Evolutionary conservation across 2,329 filamentous ascomycete genomes (phyloP).

Genomic region (Davidsoniella neocaledoniae): DNA sequence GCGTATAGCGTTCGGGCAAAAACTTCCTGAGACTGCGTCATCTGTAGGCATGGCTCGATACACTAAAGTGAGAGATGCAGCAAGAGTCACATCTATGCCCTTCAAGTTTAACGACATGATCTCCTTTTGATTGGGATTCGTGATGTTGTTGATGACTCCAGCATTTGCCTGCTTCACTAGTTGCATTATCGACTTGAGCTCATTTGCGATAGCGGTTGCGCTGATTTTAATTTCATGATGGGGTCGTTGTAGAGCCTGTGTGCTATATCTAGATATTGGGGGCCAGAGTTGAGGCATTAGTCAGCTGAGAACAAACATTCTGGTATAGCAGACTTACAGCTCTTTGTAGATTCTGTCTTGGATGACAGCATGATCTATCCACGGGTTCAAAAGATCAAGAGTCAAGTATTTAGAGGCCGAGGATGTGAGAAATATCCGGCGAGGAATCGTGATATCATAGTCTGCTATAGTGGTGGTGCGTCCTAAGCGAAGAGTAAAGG

Average conservation of each 20-base stretch:
- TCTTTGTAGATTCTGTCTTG: slow-evolving; percentile 43
- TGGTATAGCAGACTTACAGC: slow-evolving; percentile 17
- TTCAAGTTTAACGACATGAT: slow-evolving; percentile 28
- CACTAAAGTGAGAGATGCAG: slow-evolving; percentile 32
- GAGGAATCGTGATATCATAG: slow-evolving; percentile 38
- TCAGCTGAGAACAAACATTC: not conserved
- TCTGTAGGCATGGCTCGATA: slow-evolving; percentile 34
- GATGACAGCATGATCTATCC: slow-evolving; percentile 38
- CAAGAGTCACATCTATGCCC: slow-evolving; percentile 30
- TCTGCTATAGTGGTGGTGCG: slow-evolving; percentile 40
- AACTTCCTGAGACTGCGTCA: slow-evolving; percentile 25
- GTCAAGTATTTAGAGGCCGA: slow-evolving; percentile 16
- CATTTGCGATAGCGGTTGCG: slow-evolving; percentile 23
- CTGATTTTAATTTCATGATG: slow-evolving; percentile 24
- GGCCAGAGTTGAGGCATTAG: not conserved
- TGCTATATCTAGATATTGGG: slow-evolving; percentile 28
- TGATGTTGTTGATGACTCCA: slow-evolving; percentile 22
- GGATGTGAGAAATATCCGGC: slow-evolving; percentile 19
- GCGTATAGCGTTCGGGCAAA: slow-evolving; percentile 34
- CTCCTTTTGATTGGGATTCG: slow-evolving; percentile 23
- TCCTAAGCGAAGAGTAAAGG: slow-evolving; percentile 40
- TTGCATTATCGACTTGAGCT: slow-evolving; percentile 22
- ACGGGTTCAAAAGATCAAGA: slow-evolving; percentile 29
- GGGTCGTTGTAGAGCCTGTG: slow-evolving; percentile 25
- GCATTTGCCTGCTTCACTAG: slow-evolving; percentile 22